Conservation (phyloP, 257 asterid species). For the Nicotiana tomentosiformis region DNA sequence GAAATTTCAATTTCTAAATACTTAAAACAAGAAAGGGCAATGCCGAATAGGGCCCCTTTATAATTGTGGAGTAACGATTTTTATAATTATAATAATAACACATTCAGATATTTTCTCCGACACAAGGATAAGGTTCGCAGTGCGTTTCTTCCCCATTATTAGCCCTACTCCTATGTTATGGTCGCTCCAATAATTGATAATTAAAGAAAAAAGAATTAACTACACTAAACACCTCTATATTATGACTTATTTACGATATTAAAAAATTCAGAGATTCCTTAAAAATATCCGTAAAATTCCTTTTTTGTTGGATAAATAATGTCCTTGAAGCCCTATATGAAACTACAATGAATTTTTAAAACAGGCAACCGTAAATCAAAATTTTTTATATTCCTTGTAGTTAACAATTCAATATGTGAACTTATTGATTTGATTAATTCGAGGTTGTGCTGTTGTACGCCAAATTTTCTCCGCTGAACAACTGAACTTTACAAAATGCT, state of each 20-base stretch:
- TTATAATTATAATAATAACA: too few species aligned
- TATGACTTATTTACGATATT: background rate
- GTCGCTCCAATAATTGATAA: background rate
- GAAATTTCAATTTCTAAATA: background rate
- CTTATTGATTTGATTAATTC: too few species aligned
- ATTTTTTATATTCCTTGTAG: too few species aligned
- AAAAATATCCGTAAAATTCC: background rate
- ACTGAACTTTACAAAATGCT: background rate
- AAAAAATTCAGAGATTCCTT: background rate
- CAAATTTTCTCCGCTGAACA: too few species aligned
- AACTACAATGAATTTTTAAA: background rate
- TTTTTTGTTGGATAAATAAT: background rate
- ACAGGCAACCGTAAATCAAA: too few species aligned
- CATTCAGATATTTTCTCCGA: background rate
- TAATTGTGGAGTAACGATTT: too few species aligned
- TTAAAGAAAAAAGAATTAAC: background rate
- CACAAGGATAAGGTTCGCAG: background rate
- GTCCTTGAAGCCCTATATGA: background rate
- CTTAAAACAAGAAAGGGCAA: background rate
- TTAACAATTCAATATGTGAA: too few species aligned
- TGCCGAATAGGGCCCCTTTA: too few species aligned
- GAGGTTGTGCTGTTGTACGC: too few species aligned
- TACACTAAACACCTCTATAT: background rate
- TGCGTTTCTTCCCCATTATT: background rate
- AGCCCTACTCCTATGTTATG: background rate